Base-by-base conservation (phyloP, 352 stramenopile genomes). In the Pythium insidiosum region DNA sequence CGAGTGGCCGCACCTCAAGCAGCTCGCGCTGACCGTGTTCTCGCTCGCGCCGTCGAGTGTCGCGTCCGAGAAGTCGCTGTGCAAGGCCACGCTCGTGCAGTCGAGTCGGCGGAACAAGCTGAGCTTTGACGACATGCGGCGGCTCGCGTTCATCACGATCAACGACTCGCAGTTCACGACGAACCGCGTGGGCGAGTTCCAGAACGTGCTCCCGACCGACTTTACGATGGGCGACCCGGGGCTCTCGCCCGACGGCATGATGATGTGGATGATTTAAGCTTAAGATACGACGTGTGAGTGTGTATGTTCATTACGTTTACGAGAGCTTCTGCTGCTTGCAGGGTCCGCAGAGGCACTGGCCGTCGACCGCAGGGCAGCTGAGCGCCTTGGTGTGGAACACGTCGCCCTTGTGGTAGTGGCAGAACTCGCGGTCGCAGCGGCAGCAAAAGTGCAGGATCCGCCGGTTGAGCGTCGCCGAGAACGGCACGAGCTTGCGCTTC, bases 191-290 rank as follows among this genome's bases (percentile, higher is more conserved):
- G 73, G 51, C 16, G 64, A 85, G 29, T 63, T 71, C 34, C 77
- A 68, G 42, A 81, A 74, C 47, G 48, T 67, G 13, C 48, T 88
- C 31, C 69, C 76, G 6, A n/a, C n/a, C n/a, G 76, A 88, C 58
- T 86, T 86, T 37, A 75, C 63, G 3, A 79, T 86, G 58, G 69
- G 65, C 10, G 73, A 87, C 36, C 65, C 76, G 16, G 71, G 66
- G 3, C 56, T 89, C 11, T 89, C 72, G 1, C 68, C 75, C 2
- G 76, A 89, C 20, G 76, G 73, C 22, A 87, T 89, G 76, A 89
- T 87, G 72, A 87, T 89, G 73, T 89, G 76, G 76, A 89, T 89
- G 76, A 89, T 89, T 43, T 89, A 61, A 56, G 6, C 9, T 33
- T 33, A 13, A 15, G 9, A 9, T 15, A 15, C 9, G 9, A 15